Base-by-base conservation (phyloP, 768 basidiomycete genomes). In the Auricularia sp. region DNA sequence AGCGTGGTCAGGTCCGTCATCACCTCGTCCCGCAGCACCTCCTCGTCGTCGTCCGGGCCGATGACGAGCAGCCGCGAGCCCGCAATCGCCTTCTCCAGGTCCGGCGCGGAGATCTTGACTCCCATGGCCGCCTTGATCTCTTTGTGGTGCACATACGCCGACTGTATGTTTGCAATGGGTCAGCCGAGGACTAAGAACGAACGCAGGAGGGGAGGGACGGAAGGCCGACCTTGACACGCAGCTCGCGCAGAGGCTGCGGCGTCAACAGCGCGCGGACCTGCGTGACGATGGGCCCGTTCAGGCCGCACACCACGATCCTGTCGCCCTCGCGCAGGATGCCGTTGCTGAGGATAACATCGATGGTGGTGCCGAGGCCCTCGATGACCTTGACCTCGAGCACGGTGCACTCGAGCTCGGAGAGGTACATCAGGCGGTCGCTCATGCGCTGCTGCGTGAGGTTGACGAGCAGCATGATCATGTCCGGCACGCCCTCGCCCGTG, bases 381-480 rank as follows among this genome's bases (percentile, higher is more conserved):
- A 98, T 86, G 67, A 98, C 92, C 82, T 99, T 99, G 74, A 98
- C 97, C 76, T 98, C 97, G 65, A 99, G 84, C 11, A 99, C 93
- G 5, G 97, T 99, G 75, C 96, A 98, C 77, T 98, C 94, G 54
- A 98, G 81, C 72, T 97, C 94, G 36, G 94, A 92, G 66, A 98
- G 83, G 77, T 98, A 99, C 97, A 98, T 99, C 67, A 99, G 82
- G 54, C 90, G 85, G 74, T 95, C 92, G 75, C 90, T 94, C 96
- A 98, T 97, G 66, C 97, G 86, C 77, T 97, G 90, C 75, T 98
- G 96, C 16, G 96, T 98, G 63, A 98, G 83, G 75, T 97, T 95
- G 77, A 98, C 85, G 72, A 99, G 86, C 34, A 99, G 82, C 92
- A 95, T 92, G 78, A 99, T 94, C 96, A 99, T 96, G 79, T 98